Conservation (phyloP, 1,284 basidiomycete species). For the Irpex sp. region DNA sequence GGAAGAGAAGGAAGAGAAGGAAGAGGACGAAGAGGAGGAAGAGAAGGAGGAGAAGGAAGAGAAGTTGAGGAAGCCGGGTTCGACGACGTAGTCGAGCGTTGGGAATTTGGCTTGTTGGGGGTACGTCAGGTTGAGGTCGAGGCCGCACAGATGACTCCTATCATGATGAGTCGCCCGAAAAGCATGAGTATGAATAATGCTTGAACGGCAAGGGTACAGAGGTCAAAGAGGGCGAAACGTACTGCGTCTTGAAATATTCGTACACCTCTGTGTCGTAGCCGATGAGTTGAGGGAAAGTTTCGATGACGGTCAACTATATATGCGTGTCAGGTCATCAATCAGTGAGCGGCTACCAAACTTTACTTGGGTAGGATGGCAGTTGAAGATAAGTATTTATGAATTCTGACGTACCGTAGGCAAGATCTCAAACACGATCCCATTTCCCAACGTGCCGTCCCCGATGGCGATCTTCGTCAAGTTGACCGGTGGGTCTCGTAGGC, state of each 20-base stretch:
- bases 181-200: not conserved
- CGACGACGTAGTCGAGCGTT: slow-evolving; percentile 15
- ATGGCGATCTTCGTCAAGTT: slow-evolving; percentile 62
- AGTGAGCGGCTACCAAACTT: no score
- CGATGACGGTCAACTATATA: slow-evolving; percentile 11
- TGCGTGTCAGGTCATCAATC: no score
- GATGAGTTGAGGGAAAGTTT: slow-evolving; percentile 16
- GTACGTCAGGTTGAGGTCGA: slow-evolving; percentile 60
- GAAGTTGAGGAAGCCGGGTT: not conserved
- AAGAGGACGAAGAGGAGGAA: not conserved
- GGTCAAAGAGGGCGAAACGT: slow-evolving; percentile 27
- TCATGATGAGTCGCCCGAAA: not conserved
- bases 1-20: not conserved
- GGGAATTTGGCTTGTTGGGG: slow-evolving; percentile 57
- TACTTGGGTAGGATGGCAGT: no score
- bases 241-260: slow-evolving; percentile 68
- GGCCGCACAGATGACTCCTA: slow-evolving; percentile 35
- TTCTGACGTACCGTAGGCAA: slow-evolving; percentile 47
- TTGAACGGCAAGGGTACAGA: no score
- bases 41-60: no score
- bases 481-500: slow-evolving; percentile 54
- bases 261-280: slow-evolving; percentile 50
- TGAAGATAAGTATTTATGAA: no score
- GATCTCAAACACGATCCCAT: slow-evolving; percentile 42
- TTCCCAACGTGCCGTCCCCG: slow-evolving; percentile 55